These are phyloP conservation scores for Linnemannia exigua DNA, from an alignment of 192 early-diverging fungal species.

Conservation along the genomic window DNA sequence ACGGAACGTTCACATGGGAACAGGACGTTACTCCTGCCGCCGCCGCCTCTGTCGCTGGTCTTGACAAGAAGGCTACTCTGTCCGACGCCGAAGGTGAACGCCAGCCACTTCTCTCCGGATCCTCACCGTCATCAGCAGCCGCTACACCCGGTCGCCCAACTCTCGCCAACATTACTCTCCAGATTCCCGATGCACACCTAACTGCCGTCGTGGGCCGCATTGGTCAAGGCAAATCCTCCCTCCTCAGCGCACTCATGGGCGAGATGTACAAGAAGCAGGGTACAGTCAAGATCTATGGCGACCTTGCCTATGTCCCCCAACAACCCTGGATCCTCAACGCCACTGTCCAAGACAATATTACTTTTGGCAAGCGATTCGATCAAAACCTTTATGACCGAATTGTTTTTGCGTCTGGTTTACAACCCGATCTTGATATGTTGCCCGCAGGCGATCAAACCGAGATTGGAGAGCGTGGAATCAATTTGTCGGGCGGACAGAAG, in stretches of 20 bases:
- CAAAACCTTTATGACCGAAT: conserved; percentile 77
- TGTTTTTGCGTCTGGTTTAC: conserved; percentile 85
- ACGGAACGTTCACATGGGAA: conserved; percentile 47
- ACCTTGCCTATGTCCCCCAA: conserved; percentile 73
- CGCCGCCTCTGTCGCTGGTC: conserved; percentile 6
- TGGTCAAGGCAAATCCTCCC: conserved; percentile 67
- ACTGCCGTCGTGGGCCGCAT: conserved; percentile 53
- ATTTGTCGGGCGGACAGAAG: conserved; percentile 93
- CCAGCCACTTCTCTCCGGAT: conserved; percentile 18
- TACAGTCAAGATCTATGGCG: conserved; percentile 71
- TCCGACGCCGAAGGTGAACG: conserved; percentile 24
- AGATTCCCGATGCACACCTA: conserved; percentile 35
- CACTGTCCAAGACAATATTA: conserved; percentile 91
- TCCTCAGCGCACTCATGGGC: conserved; percentile 73
- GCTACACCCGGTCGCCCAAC: conserved; percentile 27
- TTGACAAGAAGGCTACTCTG: background rate
- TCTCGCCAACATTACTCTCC: conserved; percentile 46
- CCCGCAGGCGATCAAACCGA: conserved; percentile 92
- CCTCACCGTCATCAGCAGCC: conserved; percentile 16
- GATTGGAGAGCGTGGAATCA: conserved; percentile 92
- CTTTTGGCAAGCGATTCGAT: conserved; percentile 86
- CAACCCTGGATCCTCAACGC: conserved; percentile 95
- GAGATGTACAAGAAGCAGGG: conserved; percentile 86
- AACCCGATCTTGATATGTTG: conserved; percentile 86
- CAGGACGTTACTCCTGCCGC: conserved; percentile 26